Percentiles rank a stretch among this genome's conserved stretches.
Evolutionary conservation across 768 basidiomycete genomes (phyloP).

Genomic region (Leccinellum luteum): DNA sequence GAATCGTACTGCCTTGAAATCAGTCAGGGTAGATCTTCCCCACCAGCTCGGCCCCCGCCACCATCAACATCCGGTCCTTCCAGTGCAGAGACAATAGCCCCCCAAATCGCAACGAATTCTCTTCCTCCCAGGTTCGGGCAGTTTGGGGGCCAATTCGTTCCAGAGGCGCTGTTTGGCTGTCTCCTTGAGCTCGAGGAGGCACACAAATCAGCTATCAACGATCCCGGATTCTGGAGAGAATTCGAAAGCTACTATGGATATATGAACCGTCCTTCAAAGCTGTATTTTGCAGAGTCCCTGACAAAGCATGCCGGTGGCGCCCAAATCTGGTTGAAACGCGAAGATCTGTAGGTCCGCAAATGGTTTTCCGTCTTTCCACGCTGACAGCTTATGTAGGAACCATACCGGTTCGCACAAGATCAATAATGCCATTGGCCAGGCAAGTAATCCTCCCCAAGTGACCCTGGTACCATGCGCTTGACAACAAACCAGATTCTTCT

Average conservation of each 20-base stretch:
- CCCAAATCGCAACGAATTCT: constrained; percentile 37
- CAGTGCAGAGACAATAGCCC: constrained; percentile 5
- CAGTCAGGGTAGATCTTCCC: constrained; percentile 39
- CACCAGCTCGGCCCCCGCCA: constrained; percentile 3
- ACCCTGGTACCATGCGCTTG: not conserved
- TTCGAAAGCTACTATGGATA: constrained; percentile 85
- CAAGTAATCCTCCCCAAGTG: constrained; percentile 27
- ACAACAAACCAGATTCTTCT: constrained; percentile 70
- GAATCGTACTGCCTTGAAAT: constrained; percentile 76
- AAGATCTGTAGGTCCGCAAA: constrained; percentile 64
- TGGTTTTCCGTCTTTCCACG: not conserved
- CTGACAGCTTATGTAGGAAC: constrained; percentile 53
- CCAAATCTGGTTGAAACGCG: constrained; percentile 96
- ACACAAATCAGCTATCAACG: constrained; percentile 81
- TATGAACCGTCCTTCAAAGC: constrained; percentile 90
- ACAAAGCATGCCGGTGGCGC: constrained; percentile 91
- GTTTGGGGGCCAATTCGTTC: constrained; percentile 97
- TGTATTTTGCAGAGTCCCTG: constrained; percentile 89
- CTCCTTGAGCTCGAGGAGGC: constrained; percentile 87
- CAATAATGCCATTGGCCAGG: constrained; percentile 97
- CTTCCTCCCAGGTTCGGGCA: constrained; percentile 88
- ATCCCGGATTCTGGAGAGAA: constrained; percentile 92
- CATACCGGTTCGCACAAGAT: constrained; percentile 99
- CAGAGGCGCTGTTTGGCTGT: constrained; percentile 93
- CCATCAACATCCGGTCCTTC: not conserved